Conservation (phyloP, 306 rosid species). For the Amphicarpaea edgeworthii region DNA sequence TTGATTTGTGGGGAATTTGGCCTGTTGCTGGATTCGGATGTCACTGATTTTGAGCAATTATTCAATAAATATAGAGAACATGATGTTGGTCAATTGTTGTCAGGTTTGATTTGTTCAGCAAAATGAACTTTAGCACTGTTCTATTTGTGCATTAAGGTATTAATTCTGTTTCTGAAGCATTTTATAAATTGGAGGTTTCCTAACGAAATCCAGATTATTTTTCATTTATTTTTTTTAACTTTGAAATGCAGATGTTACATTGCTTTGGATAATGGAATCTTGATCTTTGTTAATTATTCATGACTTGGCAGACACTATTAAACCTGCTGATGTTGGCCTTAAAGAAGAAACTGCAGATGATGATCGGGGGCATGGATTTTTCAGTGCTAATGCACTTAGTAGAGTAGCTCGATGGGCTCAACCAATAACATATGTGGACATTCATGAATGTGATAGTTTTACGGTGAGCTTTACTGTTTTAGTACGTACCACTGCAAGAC, state of each 20-base stretch:
- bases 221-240: constrained; percentile 22
- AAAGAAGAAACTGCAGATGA: constrained; percentile 72
- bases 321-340: constrained; percentile 84
- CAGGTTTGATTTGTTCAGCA: constrained; percentile 29
- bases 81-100: constrained; percentile 18
- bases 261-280: constrained; percentile 31
- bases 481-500: neutral
- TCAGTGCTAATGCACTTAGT: constrained; percentile 61
- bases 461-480: constrained; percentile 62
- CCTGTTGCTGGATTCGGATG: constrained; percentile 28
- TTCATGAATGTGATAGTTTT: constrained; percentile 74
- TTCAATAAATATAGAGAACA: neutral
- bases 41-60: constrained; percentile 14
- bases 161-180: constrained; percentile 32
- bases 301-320: constrained; percentile 61
- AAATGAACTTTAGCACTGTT: constrained; percentile 2
- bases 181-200: neutral
- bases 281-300: constrained; percentile 36
- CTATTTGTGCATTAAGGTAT: neutral
- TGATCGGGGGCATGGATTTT: constrained; percentile 85
- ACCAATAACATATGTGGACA: constrained; percentile 81
- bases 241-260: constrained; percentile 28
- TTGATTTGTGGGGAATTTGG: constrained; percentile 18
- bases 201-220: constrained; percentile 6
- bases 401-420: constrained; percentile 86